Conservation (phyloP, 1,139 yeast species). For the Debaryomyces nepalensis region DNA sequence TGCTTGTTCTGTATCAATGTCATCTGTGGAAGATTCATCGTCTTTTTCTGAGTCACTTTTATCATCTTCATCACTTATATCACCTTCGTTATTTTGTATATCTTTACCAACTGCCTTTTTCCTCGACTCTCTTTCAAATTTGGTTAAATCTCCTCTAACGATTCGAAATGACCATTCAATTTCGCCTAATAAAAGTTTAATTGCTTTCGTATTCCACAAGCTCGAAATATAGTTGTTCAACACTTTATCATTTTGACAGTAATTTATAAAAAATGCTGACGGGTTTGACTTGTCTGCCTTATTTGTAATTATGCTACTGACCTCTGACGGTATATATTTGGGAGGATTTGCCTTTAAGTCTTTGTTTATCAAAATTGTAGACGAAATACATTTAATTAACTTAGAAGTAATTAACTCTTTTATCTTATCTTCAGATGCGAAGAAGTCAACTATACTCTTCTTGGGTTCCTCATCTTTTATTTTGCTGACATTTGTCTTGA, state of each 20-base stretch:
- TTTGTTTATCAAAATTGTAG: slow-evolving; percentile 31
- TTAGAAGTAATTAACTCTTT: slow-evolving; percentile 37
- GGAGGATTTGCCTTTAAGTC: slow-evolving; percentile 39
- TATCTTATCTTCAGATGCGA: slow-evolving; percentile 24
- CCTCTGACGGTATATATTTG: slow-evolving; percentile 31
- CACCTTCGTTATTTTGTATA: slow-evolving; percentile 19
- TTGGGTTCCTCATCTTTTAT: slow-evolving; percentile 24
- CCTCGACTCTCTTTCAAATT: slow-evolving; percentile 42
- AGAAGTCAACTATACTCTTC: slow-evolving; percentile 25
- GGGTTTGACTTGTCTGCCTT: slow-evolving; percentile 45
- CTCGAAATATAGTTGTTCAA: slow-evolving; percentile 56
- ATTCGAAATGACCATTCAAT: slow-evolving; percentile 63
- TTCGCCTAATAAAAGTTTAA: slow-evolving; percentile 50
- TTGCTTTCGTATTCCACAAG: slow-evolving; percentile 59
- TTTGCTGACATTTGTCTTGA: slow-evolving; percentile 30
- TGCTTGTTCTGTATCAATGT: slow-evolving; percentile 22
- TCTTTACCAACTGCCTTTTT: slow-evolving; percentile 32
- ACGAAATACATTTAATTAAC: slow-evolving; percentile 33
- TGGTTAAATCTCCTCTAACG: slow-evolving; percentile 62
- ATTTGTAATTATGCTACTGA: slow-evolving; percentile 29
- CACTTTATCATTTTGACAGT: slow-evolving; percentile 46
- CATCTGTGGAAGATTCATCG: slow-evolving; percentile 23
- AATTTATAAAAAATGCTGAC: slow-evolving; percentile 50
- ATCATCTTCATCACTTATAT: slow-evolving; percentile 19
- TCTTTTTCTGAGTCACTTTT: slow-evolving; percentile 24